Evolutionary conservation across 495 filamentous ascomycete genomes (phyloP), one percentile per base, ranked within the genome.

Genomic region (Penicillium salamii): DNA sequence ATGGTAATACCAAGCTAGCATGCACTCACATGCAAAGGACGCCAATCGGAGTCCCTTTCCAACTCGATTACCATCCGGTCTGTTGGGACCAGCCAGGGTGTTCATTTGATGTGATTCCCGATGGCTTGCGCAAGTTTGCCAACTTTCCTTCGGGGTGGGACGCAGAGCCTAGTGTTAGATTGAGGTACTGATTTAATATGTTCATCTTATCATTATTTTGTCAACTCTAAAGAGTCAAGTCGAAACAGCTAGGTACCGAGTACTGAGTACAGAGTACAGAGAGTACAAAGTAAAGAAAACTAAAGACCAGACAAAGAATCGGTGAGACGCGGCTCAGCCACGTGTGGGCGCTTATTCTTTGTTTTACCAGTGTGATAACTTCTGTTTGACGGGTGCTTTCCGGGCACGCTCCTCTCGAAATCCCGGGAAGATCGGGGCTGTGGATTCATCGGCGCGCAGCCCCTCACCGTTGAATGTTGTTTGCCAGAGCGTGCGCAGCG

Each of bases 401-500:
- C 57, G 49, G n/a, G 24, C 21, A 17, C 53, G 56, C 24, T 73
- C 71, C 17, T 75, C 73, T 13, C 62, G 64, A 50, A 69, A 63
- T 15, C 59, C 61, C 26, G 58, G 53, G 54, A 70, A 72, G 34
- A 66, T 50, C 21, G 52, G 18, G 13, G 66, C 54, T 36, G 65
- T 53, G 9, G 50, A 23, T 11, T 73, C 67, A 18, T 76, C 71
- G 9, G 55, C 45, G 35, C 75, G 83, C 66, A 89, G 89, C 3
- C 88, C 89, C 7, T 92, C 89, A 13, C 89, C 86, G 55, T 81
- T 84, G 52, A 92, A 80, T 2, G 89, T 69, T 14, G 81, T 77
- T 19, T 66, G 67, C 65, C 78, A 90, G 13, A 95, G 74, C 7
- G 74, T 74, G 13, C 71, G 74, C 40, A 97, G 75, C 2, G 90